These are phyloP conservation scores for Alternaria viburni DNA, from an alignment of 2,329 filamentous ascomycete species.

Conservation along the genomic window DNA sequence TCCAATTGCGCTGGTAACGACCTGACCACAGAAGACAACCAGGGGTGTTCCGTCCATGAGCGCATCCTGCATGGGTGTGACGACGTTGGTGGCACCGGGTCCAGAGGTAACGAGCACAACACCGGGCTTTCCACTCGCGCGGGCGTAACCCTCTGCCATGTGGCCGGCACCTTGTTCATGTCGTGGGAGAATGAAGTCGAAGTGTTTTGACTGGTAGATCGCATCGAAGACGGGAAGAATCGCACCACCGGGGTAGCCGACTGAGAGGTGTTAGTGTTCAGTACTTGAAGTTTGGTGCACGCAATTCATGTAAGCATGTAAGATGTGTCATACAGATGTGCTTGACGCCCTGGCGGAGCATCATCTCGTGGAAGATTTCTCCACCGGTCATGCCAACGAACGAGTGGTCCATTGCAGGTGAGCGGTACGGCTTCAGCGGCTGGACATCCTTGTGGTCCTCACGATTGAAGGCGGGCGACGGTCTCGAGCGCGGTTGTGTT, in stretches of 20 bases:
- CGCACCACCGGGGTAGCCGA: constrained; percentile 85
- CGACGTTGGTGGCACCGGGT: constrained; percentile 93
- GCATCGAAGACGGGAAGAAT: constrained; percentile 98
- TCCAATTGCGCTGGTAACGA: constrained; percentile 86
- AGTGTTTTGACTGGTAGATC: constrained; percentile 97
- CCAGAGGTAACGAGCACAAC: constrained; percentile 97
- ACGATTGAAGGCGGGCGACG: constrained; percentile 59
- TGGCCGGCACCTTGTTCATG: constrained; percentile 98
- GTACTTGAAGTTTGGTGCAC: not conserved
- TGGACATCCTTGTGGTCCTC: constrained; percentile 53
- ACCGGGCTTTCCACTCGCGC: constrained; percentile 90
- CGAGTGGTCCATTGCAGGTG: constrained; percentile 60
- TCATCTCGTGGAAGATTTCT: constrained; percentile 99
- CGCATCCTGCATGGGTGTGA: constrained; percentile 96
- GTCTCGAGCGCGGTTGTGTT: constrained; percentile 35
- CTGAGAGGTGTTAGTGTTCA: constrained; percentile 43
- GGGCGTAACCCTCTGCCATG: constrained; percentile 97
- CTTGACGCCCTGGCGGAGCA: constrained; percentile 89
- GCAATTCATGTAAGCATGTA: not conserved
- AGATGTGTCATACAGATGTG: constrained; percentile 78
- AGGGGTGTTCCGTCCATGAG: constrained; percentile 94
- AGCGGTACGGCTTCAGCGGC: constrained; percentile 54
- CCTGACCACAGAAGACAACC: constrained; percentile 95
- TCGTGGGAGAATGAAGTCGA: constrained; percentile 92
- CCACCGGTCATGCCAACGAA: constrained; percentile 96